Evolutionary conservation across 352 stramenopile genomes (phyloP), one percentile per base, ranked within the genome.

Genomic region (Globisporangium cystogenes): DNA sequence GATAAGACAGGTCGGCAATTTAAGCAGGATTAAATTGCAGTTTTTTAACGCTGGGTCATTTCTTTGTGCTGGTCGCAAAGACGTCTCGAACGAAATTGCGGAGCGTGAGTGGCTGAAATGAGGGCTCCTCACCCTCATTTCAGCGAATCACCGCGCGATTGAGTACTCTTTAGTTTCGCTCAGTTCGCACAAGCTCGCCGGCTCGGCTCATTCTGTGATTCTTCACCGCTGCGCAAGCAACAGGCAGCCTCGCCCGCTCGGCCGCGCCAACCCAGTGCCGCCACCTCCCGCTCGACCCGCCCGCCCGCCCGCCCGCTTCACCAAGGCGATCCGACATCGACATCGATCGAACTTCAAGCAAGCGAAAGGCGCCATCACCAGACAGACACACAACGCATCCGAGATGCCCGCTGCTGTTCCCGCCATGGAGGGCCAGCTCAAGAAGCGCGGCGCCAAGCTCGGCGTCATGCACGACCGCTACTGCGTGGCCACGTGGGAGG

Each of bases 401-500:
- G 36, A 35, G 48, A 26, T 21, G 26, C 23, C 48, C 35, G 33
- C 24, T 16, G 26, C 33, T 1, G 26, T 47, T 31, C n/a, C 36
- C n/a, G 24, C 26, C 31, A 85, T 89, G 72, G 79, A 93, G 49
- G 81, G 83, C 14, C 47, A 62, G 37, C 65, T 93, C 14, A 90
- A 90, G 68, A 90, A 90, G 52, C 76, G 83, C 43, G 70, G 65
- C 50, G 65, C 61, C 18, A 86, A 76, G 18, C 70, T 90, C 73
- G 75, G 76, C 1, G 69, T 90, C 20, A 93, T 93, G 83, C 81
- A 79, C 55, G 74, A 88, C 53, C 76, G 81, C 37, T 93, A 93
- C 62, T 91, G 81, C 55, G 78, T 91, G 46, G 77, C 78, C n/a
- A 81, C 74, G 65, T 84, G 65, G 65, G 76, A 86, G 45, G 27